Evolutionary conservation across 176 grass and related monocot genomes (phyloP).

Genomic region (Otatea glauca): DNA sequence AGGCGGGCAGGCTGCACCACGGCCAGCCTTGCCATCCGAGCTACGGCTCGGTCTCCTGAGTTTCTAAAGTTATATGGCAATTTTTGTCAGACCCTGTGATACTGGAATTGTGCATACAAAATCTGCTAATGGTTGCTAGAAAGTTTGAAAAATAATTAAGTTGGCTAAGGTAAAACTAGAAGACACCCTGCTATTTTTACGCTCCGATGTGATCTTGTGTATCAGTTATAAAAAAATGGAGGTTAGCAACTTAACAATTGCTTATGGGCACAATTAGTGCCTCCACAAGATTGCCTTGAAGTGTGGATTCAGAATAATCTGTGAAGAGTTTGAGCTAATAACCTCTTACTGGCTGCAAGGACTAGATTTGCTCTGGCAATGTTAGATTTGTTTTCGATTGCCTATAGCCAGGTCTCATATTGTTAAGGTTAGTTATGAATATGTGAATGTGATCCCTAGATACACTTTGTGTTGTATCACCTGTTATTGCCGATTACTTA

Average conservation of each 20-base stretch:
- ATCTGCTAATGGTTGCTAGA: not conserved
- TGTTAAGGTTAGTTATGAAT: not conserved
- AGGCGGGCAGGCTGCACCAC: too few species aligned
- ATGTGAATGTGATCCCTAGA: not conserved
- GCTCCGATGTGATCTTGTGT: not conserved
- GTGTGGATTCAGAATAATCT: constrained; percentile 3
- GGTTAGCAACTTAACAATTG: not conserved
- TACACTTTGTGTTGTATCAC: not conserved
- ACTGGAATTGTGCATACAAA: not conserved
- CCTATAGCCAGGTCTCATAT: not conserved
- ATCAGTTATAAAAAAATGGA: not conserved
- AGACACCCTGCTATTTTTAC: not conserved
- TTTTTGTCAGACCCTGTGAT: too few species aligned
- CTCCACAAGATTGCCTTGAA: constrained; percentile 25
- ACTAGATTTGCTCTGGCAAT: not conserved
- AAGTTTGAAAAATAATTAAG: not conserved
- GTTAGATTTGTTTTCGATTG: not conserved
- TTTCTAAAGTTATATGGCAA: too few species aligned
- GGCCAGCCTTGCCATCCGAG: too few species aligned
- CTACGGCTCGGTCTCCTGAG: too few species aligned
- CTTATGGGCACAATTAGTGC: not conserved
- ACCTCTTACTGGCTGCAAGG: constrained; percentile 8
- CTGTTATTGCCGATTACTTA: too few species aligned
- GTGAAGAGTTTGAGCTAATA: constrained; percentile 6
- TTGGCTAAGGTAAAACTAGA: not conserved